Base-by-base conservation (phyloP, 495 filamentous ascomycete species). In the Xylaria nigripes region DNA sequence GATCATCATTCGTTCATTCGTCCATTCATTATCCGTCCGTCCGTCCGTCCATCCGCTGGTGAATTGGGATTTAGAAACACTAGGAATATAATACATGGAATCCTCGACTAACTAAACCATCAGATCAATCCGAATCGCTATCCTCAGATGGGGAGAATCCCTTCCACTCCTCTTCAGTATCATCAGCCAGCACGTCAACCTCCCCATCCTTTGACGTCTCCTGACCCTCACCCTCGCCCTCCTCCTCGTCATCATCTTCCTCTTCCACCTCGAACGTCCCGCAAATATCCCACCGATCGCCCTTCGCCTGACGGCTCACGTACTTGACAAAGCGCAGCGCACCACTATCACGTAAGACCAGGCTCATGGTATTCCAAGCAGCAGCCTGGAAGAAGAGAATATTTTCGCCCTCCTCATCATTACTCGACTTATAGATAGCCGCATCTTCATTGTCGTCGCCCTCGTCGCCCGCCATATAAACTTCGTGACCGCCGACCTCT, bases 291-390 rank as follows among this genome's bases (percentile, higher is more conserved):
- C 92, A 99, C 34, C 93, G 78, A 70, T 96, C 94, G 15, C 93
- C 92, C 63, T 80, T 80, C 3, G 93, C 92, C 29, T 71, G 77
- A 15, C 72, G 75, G 73, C 86, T 91, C 34, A 97, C 87, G 68
- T 96, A 99, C 76, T 97, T 99, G 63, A 96, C 90, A 66, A 97
- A 97, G 70, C 86, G 81, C 62, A 98, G 76, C 7, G 86, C 84
- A 7, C 88, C 90, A 48, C 78, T 80, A 65, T 99, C 93, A 44
- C 94, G 80, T 43, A 99, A 72, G 13, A 97, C 94, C 43, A 99
- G 79, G 59, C 81, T 86, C 68, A 97, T 76, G 40, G 82, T 84
- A 69, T 96, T 96, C 91, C 92, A 98, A 9, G 82, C 75, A 0
- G 90, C 86, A 1, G 88, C 84, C 67, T 87, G 89, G 65, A 83